Conservation (phyloP, 129 eudicot genomes). For the Tagetes patula region DNA sequence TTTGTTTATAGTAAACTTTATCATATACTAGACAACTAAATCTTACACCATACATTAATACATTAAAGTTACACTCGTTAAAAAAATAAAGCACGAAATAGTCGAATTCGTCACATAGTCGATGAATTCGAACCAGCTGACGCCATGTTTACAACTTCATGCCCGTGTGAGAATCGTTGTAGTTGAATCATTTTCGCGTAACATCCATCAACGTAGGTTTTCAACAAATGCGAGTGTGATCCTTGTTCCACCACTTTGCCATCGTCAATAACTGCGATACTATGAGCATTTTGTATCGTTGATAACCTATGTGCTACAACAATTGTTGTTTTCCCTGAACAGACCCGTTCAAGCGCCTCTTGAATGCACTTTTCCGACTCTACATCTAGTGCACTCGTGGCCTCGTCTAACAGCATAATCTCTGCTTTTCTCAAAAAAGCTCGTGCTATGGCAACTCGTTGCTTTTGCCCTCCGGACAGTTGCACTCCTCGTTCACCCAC, state of each 20-base stretch:
- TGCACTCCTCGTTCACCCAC: slow-evolving; percentile 94
- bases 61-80: slow-evolving; percentile 35
- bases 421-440: slow-evolving; percentile 83
- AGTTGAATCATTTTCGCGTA: slow-evolving; percentile 92
- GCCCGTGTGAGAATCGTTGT: slow-evolving; percentile 71
- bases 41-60: slow-evolving; percentile 48
- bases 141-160: slow-evolving; percentile 52
- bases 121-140: slow-evolving; percentile 65
- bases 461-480: slow-evolving; percentile 95
- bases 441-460: slow-evolving; percentile 84
- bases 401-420: slow-evolving; percentile 81
- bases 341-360: slow-evolving; percentile 73
- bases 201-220: slow-evolving; percentile 70
- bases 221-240: slow-evolving; percentile 73
- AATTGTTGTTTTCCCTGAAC: slow-evolving; percentile 74
- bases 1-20: slow-evolving; percentile 21
- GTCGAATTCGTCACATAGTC: slow-evolving; percentile 28
- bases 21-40: slow-evolving; percentile 36
- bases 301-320: slow-evolving; percentile 82
- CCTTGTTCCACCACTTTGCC: slow-evolving; percentile 96
- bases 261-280: slow-evolving; percentile 84
- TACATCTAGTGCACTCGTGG: slow-evolving; percentile 90
- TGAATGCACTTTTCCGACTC: slow-evolving; percentile 88
- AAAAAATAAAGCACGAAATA: slow-evolving; percentile 27
- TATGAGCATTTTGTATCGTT: slow-evolving; percentile 77